Percentiles rank a stretch among this genome's conserved stretches.
Conservation (phyloP, 2,329 filamentous ascomycete species). For the Colletotrichum falcatum region DNA sequence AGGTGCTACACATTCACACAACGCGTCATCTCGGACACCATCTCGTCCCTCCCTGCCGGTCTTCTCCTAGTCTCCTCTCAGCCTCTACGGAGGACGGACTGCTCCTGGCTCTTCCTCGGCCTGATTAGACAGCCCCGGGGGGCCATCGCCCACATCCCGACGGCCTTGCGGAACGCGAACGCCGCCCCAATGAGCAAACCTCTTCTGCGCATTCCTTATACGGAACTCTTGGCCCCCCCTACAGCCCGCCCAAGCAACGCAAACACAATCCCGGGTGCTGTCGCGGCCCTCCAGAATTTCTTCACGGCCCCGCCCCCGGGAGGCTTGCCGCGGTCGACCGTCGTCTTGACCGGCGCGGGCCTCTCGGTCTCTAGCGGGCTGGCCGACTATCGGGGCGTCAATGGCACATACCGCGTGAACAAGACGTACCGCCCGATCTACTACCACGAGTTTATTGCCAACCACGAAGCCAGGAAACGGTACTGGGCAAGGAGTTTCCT, state of each 20-base stretch:
- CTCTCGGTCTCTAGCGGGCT: conserved; percentile 94
- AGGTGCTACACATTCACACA: conserved; percentile 14
- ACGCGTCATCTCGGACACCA: background rate
- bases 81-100: conserved; percentile 25
- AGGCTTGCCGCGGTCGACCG: conserved; percentile 60
- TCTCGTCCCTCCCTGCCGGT: conserved; percentile 10
- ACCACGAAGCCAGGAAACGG: conserved; percentile 86
- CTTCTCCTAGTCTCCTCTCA: conserved; percentile 17
- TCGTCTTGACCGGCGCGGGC: conserved; percentile 81
- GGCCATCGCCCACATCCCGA: conserved; percentile 32
- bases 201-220: conserved; percentile 91
- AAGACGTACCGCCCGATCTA: conserved; percentile 92
- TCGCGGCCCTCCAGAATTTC: conserved; percentile 83
- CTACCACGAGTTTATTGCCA: conserved; percentile 86
- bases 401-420: conserved; percentile 94
- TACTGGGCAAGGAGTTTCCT: conserved; percentile 98
- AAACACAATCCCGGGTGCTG: conserved; percentile 75
- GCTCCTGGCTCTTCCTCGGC: conserved; percentile 16
- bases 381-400: conserved; percentile 89
- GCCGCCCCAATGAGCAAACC: conserved; percentile 69
- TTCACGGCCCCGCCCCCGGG: conserved; percentile 70
- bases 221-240: conserved; percentile 81
- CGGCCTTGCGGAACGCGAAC: conserved; percentile 32
- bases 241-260: conserved; percentile 80
- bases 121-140: conserved; percentile 15